phyloP scores from a whole-genome alignment of 768 basidiomycete species.

The Plicaturopsis crispa region DNA sequence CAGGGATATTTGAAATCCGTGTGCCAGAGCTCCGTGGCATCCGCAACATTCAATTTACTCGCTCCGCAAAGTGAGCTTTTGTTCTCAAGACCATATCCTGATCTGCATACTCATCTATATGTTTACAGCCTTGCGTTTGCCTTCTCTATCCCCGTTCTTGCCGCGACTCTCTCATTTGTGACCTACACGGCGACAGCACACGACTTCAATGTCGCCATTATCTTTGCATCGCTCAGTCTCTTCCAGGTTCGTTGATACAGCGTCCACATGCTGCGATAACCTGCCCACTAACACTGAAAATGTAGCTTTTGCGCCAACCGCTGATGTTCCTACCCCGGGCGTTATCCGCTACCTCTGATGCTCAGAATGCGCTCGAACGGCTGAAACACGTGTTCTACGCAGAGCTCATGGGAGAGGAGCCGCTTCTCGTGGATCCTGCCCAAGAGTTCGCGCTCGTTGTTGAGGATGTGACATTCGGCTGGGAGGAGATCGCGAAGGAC shows the following conservation, averaged over 20 bases:
- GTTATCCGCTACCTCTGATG: slow-evolving; percentile 57
- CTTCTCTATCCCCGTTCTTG: slow-evolving; percentile 53
- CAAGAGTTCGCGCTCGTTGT: slow-evolving; percentile 43
- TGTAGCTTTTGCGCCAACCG: slow-evolving; percentile 63
- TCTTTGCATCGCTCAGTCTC: slow-evolving; percentile 59
- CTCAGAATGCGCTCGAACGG: slow-evolving; percentile 51
- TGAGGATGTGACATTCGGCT: slow-evolving; percentile 52
- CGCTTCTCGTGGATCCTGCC: slow-evolving; percentile 34
- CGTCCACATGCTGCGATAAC: neutral
- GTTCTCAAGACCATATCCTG: slow-evolving; percentile 2
- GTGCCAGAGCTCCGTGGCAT: slow-evolving; percentile 48
- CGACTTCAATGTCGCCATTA: slow-evolving; percentile 55
- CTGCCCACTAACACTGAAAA: slow-evolving; percentile 6
- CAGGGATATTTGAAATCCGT: slow-evolving; percentile 49
- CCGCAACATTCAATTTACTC: slow-evolving; percentile 48
- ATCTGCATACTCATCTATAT: slow-evolving; percentile 11
- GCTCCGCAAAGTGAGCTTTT: slow-evolving; percentile 49
- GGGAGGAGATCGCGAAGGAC: slow-evolving; percentile 31
- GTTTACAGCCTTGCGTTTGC: slow-evolving; percentile 39
- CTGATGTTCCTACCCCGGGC: slow-evolving; percentile 61
- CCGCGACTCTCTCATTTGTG: slow-evolving; percentile 60
- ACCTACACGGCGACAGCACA: slow-evolving; percentile 51
- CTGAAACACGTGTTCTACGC: slow-evolving; percentile 47
- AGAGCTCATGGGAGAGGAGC: slow-evolving; percentile 34
- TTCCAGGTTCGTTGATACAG: slow-evolving; percentile 33